These are phyloP conservation scores for Tilletia horrida DNA, from an alignment of 1,284 basidiomycete species.

Conservation along the genomic window DNA sequence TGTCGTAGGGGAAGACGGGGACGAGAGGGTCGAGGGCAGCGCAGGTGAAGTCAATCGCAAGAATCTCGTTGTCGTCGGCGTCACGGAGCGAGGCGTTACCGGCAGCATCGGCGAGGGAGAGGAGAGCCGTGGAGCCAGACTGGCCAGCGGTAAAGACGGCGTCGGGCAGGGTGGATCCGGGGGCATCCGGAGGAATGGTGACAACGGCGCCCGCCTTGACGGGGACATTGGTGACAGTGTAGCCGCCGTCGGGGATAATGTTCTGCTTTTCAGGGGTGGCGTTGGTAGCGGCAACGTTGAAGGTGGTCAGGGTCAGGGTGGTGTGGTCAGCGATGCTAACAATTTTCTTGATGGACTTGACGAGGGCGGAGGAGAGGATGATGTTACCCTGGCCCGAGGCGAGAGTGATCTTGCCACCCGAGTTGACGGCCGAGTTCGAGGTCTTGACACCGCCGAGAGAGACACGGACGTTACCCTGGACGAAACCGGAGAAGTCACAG, in stretches of 20 bases:
- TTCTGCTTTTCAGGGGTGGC: background rate
- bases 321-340: background rate
- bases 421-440: background rate
- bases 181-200: background rate
- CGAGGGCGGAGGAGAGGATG: background rate
- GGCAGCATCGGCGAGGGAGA: slow-evolving; percentile 10
- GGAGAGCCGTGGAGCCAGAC: slow-evolving; percentile 6
- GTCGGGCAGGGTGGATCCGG: background rate
- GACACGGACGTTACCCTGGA: slow-evolving; percentile 15
- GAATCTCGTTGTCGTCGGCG: slow-evolving; percentile 7
- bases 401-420: background rate
- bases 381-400: slow-evolving; percentile 13
- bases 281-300: slow-evolving; percentile 8
- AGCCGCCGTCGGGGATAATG: slow-evolving; percentile 6
- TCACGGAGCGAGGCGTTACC: slow-evolving; percentile 6
- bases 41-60: slow-evolving; percentile 13
- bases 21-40: background rate
- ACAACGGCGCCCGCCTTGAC: background rate
- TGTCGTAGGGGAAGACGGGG: slow-evolving; percentile 18
- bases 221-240: background rate
- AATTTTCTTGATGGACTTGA: background rate
- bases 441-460: slow-evolving; percentile 11
- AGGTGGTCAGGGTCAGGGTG: slow-evolving; percentile 1
- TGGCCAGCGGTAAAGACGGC: slow-evolving; percentile 11
- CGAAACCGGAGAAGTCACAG: slow-evolving; percentile 14